Evolutionary conservation across 805 yeast genomes (phyloP).

Genomic region (Starmera caribaea): DNA sequence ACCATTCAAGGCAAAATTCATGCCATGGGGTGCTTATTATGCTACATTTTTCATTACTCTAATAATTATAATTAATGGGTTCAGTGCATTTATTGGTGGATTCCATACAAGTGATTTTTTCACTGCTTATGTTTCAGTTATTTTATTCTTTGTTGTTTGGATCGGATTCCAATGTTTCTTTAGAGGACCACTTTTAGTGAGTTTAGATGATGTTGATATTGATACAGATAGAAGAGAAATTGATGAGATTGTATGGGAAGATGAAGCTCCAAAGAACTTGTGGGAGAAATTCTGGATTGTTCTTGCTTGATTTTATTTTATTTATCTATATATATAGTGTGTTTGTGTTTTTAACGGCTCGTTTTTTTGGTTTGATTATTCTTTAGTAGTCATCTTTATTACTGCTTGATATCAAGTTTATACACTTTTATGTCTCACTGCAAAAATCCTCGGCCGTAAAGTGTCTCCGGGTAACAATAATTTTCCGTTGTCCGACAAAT

Average conservation of each 20-base stretch:
- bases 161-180: slow-evolving; percentile 42
- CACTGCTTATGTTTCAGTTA: slow-evolving; percentile 61
- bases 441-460: too few relatives aligned
- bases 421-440: too few relatives aligned
- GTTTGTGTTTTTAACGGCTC: not conserved
- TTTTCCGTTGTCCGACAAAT: too few relatives aligned
- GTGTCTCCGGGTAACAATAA: too few relatives aligned
- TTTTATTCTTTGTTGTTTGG: slow-evolving; percentile 50
- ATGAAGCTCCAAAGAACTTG: slow-evolving; percentile 35
- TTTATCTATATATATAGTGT: not conserved
- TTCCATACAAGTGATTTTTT: slow-evolving; percentile 51
- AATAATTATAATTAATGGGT: slow-evolving; percentile 67
- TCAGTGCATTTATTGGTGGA: slow-evolving; percentile 43
- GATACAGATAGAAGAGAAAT: slow-evolving; percentile 57
- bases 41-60: slow-evolving; percentile 43
- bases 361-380: not conserved
- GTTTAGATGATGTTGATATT: slow-evolving; percentile 55
- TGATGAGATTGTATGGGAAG: slow-evolving; percentile 53
- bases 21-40: slow-evolving; percentile 63
- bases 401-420: not conserved
- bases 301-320: slow-evolving; percentile 18
- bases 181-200: slow-evolving; percentile 35
- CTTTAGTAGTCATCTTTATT: too few relatives aligned
- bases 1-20: slow-evolving; percentile 65
- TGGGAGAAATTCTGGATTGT: slow-evolving; percentile 49